Evolutionary conservation across 441 rosid genomes (phyloP).

Genomic region (Euphorbia celastroides): DNA sequence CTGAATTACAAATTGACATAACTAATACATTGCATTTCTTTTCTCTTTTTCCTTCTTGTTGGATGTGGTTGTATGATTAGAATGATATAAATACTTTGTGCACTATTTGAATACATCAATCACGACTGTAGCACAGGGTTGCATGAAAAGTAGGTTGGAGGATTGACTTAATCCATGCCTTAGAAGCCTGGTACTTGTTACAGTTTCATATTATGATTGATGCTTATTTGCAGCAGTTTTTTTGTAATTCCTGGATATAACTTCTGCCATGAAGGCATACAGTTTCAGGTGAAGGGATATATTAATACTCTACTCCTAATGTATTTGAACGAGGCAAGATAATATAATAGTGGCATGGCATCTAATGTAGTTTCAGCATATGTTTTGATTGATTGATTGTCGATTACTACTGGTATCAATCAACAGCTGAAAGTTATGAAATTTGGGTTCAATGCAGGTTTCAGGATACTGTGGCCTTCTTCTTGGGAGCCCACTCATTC

Average conservation of each 20-base stretch:
- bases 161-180: not conserved
- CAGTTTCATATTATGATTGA: not conserved
- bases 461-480: conserved; percentile 96
- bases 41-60: not conserved
- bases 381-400: not conserved
- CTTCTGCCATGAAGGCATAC: not conserved
- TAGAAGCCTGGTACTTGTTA: not conserved
- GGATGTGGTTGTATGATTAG: not conserved
- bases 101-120: not conserved
- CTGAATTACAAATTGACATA: not conserved
- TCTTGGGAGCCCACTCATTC: conserved; percentile 82
- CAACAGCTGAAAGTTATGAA: conserved; percentile 2
- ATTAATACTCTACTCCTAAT: not conserved
- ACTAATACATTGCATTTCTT: not conserved
- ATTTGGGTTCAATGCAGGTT: conserved; percentile 48
- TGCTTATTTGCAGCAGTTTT: not conserved
- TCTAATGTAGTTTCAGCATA: not conserved
- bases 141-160: not conserved
- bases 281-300: not conserved
- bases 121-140: too few species aligned
- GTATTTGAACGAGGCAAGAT: not conserved
- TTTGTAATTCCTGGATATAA: not conserved
- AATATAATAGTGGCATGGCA: too few species aligned
- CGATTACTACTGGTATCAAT: conserved; percentile 2
- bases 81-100: not conserved